phyloP scores from a whole-genome alignment of 768 basidiomycete genomes.

The Coprinopsis marcescibilis region DNA sequence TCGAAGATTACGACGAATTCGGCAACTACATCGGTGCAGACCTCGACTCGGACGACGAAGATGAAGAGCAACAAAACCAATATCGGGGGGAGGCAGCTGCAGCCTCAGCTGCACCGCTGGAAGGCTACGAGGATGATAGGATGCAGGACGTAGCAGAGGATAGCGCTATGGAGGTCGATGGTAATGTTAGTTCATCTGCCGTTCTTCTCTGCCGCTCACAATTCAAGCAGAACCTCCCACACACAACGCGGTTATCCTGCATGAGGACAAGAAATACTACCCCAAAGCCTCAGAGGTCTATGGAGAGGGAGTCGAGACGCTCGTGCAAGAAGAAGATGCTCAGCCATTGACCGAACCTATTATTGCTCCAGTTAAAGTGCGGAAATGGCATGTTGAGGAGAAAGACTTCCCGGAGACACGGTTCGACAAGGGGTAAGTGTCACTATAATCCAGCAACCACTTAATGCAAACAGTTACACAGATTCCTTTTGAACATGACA shows the following conservation, averaged over 20 bases:
- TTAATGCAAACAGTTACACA: slow-evolving; percentile 25
- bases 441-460: slow-evolving; percentile 5
- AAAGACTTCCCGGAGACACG: slow-evolving; percentile 94
- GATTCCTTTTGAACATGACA: slow-evolving; percentile 90
- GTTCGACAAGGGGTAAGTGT: slow-evolving; percentile 88
- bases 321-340: slow-evolving; percentile 97
- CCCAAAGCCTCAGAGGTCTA: slow-evolving; percentile 89
- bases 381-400: slow-evolving; percentile 93
- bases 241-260: slow-evolving; percentile 81
- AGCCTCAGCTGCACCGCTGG: slow-evolving; percentile 50
- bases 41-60: slow-evolving; percentile 85
- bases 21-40: slow-evolving; percentile 98
- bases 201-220: slow-evolving; percentile 6
- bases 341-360: slow-evolving; percentile 95
- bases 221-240: slow-evolving; percentile 47
- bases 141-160: slow-evolving; percentile 45
- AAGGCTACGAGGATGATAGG: slow-evolving; percentile 76
- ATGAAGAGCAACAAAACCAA: slow-evolving; percentile 45
- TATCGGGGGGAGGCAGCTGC: slow-evolving; percentile 30
- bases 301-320: slow-evolving; percentile 88
- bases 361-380: slow-evolving; percentile 88
- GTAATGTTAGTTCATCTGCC: slow-evolving; percentile 33
- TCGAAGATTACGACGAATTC: slow-evolving; percentile 91
- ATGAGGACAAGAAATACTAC: slow-evolving; percentile 99
- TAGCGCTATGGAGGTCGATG: slow-evolving; percentile 81